phyloP scores from a whole-genome alignment of 257 asterid species.

The Solanum acaule region DNA sequence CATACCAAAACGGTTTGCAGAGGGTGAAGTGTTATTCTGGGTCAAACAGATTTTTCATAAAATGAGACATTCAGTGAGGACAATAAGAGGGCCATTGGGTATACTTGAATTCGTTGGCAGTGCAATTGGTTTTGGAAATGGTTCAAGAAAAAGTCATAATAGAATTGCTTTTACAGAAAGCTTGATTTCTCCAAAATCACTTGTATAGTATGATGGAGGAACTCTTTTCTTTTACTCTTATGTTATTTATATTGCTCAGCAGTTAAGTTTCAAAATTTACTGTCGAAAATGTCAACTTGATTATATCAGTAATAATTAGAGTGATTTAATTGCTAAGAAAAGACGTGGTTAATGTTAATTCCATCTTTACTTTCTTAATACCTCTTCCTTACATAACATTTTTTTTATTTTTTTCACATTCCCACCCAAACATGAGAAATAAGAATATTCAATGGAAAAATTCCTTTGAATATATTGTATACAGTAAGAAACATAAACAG shows the following conservation, averaged over 20 bases:
- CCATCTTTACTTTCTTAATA: background rate
- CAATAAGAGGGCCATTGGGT: too few species aligned
- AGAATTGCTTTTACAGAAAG: background rate
- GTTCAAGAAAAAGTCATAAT: background rate
- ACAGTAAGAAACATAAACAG: background rate
- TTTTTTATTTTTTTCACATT: too few species aligned
- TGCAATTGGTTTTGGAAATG: too few species aligned
- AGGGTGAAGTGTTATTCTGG: too few species aligned
- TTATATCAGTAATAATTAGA: background rate
- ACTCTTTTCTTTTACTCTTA: background rate
- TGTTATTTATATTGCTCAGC: background rate
- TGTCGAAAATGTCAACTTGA: too few species aligned
- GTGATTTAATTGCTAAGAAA: too few species aligned
- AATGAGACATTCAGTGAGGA: too few species aligned
- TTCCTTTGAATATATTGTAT: background rate
- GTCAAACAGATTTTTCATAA: too few species aligned
- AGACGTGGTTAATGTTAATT: background rate
- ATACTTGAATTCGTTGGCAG: background rate
- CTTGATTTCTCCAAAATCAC: background rate
- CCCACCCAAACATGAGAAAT: too few species aligned
- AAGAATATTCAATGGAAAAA: too few species aligned
- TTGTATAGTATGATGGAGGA: background rate
- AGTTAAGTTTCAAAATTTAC: background rate
- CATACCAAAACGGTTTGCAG: too few species aligned
- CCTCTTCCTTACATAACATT: too few species aligned